Evolutionary conservation across 495 filamentous ascomycete species (phyloP).

Genomic region (Penicillium steckii): DNA sequence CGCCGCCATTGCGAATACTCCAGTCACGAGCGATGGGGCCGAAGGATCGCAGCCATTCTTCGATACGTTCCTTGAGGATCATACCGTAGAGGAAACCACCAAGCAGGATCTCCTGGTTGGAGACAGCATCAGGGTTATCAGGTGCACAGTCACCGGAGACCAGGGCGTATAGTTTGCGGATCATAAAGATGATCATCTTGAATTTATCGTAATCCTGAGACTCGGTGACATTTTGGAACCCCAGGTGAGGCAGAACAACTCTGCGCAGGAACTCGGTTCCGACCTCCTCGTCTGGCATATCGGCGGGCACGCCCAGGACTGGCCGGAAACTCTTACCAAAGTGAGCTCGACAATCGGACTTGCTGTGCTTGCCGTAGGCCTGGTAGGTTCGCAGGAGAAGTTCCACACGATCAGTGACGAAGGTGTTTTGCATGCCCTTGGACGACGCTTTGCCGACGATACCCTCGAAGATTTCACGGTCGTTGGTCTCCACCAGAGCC

Average conservation of each 20-base stretch:
- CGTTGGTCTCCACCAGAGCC: conserved; percentile 92
- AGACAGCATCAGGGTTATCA: conserved; percentile 94
- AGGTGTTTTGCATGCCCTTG: conserved; percentile 80
- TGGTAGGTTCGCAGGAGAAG: conserved; percentile 91
- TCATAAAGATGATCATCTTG: conserved; percentile 93
- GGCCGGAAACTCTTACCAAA: conserved; percentile 86
- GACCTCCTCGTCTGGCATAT: conserved; percentile 80
- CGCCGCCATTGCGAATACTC: conserved; percentile 58
- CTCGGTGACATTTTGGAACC: conserved; percentile 75
- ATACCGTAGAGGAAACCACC: conserved; percentile 91
- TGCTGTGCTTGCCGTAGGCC: conserved; percentile 75
- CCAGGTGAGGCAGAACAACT: conserved; percentile 88
- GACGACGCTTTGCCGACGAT: conserved; percentile 72
- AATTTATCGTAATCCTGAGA: conserved; percentile 88
- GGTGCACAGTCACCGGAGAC: conserved; percentile 88
- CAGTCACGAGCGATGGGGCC: conserved; percentile 67
- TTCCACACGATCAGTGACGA: conserved; percentile 92
- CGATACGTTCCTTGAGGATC: conserved; percentile 91
- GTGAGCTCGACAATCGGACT: conserved; percentile 73
- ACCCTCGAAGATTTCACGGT: conserved; percentile 91
- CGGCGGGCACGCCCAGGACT: conserved; percentile 75
- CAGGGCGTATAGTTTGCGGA: conserved; percentile 87
- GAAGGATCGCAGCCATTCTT: conserved; percentile 74
- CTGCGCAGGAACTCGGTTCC: conserved; percentile 87
- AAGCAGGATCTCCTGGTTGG: conserved; percentile 89